These are phyloP conservation scores for Ganoderma sinense DNA, from an alignment of 1,284 basidiomycete genomes.

Conservation along the genomic window DNA sequence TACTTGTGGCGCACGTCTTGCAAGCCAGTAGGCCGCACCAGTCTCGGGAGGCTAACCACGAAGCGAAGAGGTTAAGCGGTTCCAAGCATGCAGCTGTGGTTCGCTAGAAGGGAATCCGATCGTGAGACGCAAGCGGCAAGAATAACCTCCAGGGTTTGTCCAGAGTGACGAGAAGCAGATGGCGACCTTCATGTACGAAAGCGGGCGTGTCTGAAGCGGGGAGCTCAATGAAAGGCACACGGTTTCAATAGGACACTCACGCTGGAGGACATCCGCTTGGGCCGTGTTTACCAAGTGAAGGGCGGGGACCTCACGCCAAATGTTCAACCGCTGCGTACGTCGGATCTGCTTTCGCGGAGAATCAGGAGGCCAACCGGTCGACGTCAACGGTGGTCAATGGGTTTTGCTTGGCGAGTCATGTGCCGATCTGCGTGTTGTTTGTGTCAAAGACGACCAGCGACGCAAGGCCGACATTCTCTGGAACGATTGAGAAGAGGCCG, in stretches of 20 bases:
- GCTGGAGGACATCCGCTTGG: slow-evolving; percentile 8
- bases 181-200: slow-evolving; percentile 6
- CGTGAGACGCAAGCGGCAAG: slow-evolving; percentile 6
- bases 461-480: slow-evolving; percentile 7
- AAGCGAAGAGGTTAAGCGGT: slow-evolving; percentile 12
- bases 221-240: slow-evolving; percentile 6
- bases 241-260: slow-evolving; percentile 13
- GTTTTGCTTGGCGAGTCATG: slow-evolving; percentile 12
- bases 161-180: slow-evolving; percentile 8
- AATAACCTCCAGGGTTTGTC: not conserved
- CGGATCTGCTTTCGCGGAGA: slow-evolving; percentile 25
- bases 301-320: slow-evolving; percentile 19
- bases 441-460: slow-evolving; percentile 11
- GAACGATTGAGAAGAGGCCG: slow-evolving; percentile 3
- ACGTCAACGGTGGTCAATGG: not conserved
- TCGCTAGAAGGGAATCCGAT: slow-evolving; percentile 16
- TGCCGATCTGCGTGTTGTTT: slow-evolving; percentile 8
- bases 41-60: slow-evolving; percentile 2
- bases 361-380: slow-evolving; percentile 25
- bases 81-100: slow-evolving; percentile 10
- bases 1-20: not conserved
- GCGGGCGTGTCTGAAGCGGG: slow-evolving; percentile 7
- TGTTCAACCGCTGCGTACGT: slow-evolving; percentile 25
- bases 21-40: not conserved
- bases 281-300: slow-evolving; percentile 13